Evolutionary conservation across 176 grass and related monocot species (phyloP), one percentile per base, ranked within the genome.

Genomic region (Musa beccarii): DNA sequence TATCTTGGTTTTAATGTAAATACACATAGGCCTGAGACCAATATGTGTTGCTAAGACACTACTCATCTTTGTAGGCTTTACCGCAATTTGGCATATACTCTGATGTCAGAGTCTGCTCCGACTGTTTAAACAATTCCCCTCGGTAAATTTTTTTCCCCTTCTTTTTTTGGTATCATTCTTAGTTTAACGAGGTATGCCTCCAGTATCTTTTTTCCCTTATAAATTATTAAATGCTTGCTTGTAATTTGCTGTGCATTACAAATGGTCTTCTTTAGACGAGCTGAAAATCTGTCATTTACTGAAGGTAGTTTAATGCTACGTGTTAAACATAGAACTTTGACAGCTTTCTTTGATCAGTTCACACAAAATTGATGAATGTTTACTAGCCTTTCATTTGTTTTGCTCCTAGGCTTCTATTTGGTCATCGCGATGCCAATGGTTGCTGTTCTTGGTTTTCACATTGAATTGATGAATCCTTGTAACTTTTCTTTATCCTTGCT

Each of bases 41-140:
- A 12, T 3, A 52, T 14, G 22, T 51, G 26, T 26, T 13, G 34
- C 22, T 65, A 54, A 68, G 72, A 54, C 74, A 19, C 68, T 73
- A 59, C 71, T 83, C 52, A 52, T 8, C 78, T 53, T 83, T 90
- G 29, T 85, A 96, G 93, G 79, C 87, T 77, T 83, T 99, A 81
- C 96, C 96, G 24, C 96, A 99, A 80, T 95, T 81, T 67, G 91
- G 91, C 29, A 79, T 99, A 79, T 84, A 91, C 43, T 88, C 96
- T 2, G 87, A 99, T 78, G 96, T 79, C 55, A 92, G 96, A 83
- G 96, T 95, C 28, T 99, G 96, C 81, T 86, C 82, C 23, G 81
- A 88, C 21, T 99, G 96, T 76, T 95, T 99, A 69, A 99, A 85
- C 77, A 87, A 86, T 69, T 62, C 86, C 53, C 84, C 96, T 52